Conservation (phyloP, 139 green algal species). For the Pycnococcus provasolii region DNA sequence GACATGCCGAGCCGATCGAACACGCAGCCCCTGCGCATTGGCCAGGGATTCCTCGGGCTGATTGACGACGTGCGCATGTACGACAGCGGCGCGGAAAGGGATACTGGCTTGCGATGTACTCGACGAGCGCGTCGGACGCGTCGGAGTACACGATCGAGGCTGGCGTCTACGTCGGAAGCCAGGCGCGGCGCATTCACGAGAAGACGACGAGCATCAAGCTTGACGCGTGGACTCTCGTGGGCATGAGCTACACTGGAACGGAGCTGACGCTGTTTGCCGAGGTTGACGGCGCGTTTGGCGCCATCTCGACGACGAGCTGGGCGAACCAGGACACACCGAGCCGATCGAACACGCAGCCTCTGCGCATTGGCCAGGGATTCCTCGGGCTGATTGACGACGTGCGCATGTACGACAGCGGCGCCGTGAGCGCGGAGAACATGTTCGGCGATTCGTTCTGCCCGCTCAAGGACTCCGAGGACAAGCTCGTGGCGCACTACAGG, state of each 20-base stretch:
- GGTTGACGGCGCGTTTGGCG: too few relatives aligned
- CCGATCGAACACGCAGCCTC: slow-evolving; percentile 16
- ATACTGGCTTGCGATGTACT: slow-evolving; percentile 25
- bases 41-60: too few relatives aligned
- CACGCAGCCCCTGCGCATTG: too few relatives aligned
- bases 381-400: slow-evolving; percentile 22
- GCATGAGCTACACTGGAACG: slow-evolving; percentile 22
- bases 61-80: slow-evolving; percentile 29
- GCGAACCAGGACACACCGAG: slow-evolving; percentile 14
- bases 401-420: slow-evolving; percentile 12
- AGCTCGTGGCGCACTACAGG: slow-evolving; percentile 28
- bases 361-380: slow-evolving; percentile 28
- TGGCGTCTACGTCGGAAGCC: slow-evolving; percentile 25
- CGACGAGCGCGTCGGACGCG: not conserved
- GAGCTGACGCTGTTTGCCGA: slow-evolving; percentile 23
- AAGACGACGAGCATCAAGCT: not conserved
- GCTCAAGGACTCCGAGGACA: not conserved
- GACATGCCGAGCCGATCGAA: too few relatives aligned
- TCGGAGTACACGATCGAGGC: slow-evolving; percentile 16
- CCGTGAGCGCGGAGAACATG: not conserved
- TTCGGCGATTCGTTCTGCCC: slow-evolving; percentile 3
- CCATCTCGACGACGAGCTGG: not conserved
- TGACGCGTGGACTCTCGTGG: slow-evolving; percentile 7
- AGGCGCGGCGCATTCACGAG: slow-evolving; percentile 17
- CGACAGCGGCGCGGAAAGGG: slow-evolving; percentile 18